These are phyloP conservation scores for Cryptococcus hybrid DNA, from an alignment of 1,284 basidiomycete genomes.

Conservation along the genomic window DNA sequence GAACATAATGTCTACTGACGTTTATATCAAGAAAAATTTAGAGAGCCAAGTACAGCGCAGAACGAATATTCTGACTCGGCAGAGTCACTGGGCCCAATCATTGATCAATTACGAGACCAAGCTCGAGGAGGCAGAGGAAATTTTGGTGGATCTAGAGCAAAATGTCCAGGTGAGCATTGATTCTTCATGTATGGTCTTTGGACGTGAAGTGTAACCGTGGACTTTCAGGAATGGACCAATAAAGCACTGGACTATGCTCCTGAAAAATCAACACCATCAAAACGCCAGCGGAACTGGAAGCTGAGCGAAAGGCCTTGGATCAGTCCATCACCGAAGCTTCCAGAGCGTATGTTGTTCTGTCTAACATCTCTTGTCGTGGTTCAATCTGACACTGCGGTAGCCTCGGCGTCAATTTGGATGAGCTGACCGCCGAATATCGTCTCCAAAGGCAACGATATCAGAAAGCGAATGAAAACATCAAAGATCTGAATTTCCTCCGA, in stretches of 20 bases:
- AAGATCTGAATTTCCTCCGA: constrained; percentile 14
- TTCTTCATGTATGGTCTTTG: not conserved
- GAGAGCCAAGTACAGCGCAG: not conserved
- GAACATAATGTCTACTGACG: too few relatives aligned
- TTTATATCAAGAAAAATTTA: too few relatives aligned
- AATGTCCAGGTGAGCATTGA: not conserved
- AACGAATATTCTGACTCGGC: not conserved
- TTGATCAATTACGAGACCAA: not conserved
- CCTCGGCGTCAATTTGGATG: constrained; percentile 72
- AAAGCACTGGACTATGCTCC: constrained; percentile 51
- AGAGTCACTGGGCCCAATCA: constrained; percentile 3
- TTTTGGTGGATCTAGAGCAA: not conserved
- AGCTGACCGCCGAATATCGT: constrained; percentile 69
- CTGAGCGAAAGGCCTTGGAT: constrained; percentile 63
- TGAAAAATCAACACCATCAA: constrained; percentile 58
- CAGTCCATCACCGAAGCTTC: constrained; percentile 68
- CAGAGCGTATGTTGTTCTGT: constrained; percentile 55
- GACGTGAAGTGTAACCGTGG: not conserved
- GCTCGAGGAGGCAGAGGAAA: not conserved
- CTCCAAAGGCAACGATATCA: not conserved
- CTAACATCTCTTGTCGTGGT: too few relatives aligned
- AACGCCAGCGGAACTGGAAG: constrained; percentile 58
- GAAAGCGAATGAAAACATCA: constrained; percentile 2
- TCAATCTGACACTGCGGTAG: constrained; percentile 45
- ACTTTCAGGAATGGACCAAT: constrained; percentile 17